phyloP scores from a whole-genome alignment of 192 early-diverging fungal species.

The Coemansia sp. region DNA sequence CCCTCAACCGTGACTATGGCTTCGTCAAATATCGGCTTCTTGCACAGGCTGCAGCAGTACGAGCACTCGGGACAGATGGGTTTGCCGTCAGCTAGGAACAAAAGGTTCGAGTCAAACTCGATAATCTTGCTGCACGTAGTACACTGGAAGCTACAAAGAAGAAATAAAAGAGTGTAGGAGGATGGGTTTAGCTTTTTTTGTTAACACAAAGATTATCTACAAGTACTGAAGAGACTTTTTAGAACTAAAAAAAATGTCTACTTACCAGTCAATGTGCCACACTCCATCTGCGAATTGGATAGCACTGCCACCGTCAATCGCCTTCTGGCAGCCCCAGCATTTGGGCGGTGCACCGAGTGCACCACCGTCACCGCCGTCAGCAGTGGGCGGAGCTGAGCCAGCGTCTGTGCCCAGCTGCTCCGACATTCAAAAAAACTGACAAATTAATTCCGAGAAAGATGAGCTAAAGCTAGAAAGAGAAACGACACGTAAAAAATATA shows the following conservation, averaged over 20 bases:
- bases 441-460: not conserved
- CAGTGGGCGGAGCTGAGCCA: conserved; percentile 10
- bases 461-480: not conserved
- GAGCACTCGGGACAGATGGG: conserved; percentile 86
- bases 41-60: conserved; percentile 76
- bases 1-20: conserved; percentile 85
- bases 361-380: conserved; percentile 8
- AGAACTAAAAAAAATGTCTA: not conserved
- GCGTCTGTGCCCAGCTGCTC: conserved; percentile 14
- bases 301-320: conserved; percentile 77
- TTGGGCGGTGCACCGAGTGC: conserved; percentile 43
- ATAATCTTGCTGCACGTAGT: conserved; percentile 75
- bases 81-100: conserved; percentile 77
- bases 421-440: conserved; percentile 17
- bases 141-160: conserved; percentile 66
- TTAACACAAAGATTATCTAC: not conserved
- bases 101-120: conserved; percentile 75
- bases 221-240: not conserved
- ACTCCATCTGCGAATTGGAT: conserved; percentile 81
- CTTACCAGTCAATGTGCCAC: conserved; percentile 84
- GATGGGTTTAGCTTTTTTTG: not conserved
- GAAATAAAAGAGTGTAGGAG: not conserved
- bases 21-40: conserved; percentile 75
- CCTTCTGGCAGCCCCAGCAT: conserved; percentile 71
- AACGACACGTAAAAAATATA: not conserved